Percentiles rank a stretch among this genome's conserved stretches.
phyloP scores from a whole-genome alignment of 129 eudicot genomes.

The Smallanthus sonchifolius region DNA sequence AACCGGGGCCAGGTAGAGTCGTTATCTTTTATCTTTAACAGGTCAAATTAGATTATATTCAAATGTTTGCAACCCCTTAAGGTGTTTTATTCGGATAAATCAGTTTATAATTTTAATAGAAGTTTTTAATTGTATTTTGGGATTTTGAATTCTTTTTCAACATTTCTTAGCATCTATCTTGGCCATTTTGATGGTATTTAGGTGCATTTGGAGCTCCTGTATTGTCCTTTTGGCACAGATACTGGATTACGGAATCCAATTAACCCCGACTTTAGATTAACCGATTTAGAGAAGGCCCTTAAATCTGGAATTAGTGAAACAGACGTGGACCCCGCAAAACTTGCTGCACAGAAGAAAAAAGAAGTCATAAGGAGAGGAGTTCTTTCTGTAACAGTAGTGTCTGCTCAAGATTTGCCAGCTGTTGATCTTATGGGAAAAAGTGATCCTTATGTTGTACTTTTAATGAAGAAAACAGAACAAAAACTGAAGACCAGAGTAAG shows the following conservation, averaged over 20 bases:
- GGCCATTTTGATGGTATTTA: conserved; percentile 21
- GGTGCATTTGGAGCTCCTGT: conserved; percentile 97
- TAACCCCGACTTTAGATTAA: conserved; percentile 57
- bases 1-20: conserved; percentile 70
- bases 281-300: conserved; percentile 69
- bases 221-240: conserved; percentile 65
- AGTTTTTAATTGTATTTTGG: too few species aligned
- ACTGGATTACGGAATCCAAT: conserved; percentile 46
- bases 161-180: background rate
- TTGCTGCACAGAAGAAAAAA: conserved; percentile 45
- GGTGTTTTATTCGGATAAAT: background rate
- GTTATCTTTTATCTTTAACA: background rate
- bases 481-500: conserved; percentile 80
- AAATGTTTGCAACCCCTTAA: background rate
- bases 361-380: conserved; percentile 92
- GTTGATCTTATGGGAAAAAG: conserved; percentile 82
- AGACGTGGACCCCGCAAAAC: conserved; percentile 36
- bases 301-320: conserved; percentile 45
- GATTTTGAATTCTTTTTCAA: background rate
- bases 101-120: too few species aligned
- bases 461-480: conserved; percentile 73
- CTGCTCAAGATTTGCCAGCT: conserved; percentile 78
- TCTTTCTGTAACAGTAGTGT: conserved; percentile 82
- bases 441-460: conserved; percentile 83
- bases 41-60: background rate